Evolutionary conservation across 2,329 filamentous ascomycete genomes (phyloP).

Genomic region (Byssoonygena ceratinophila): DNA sequence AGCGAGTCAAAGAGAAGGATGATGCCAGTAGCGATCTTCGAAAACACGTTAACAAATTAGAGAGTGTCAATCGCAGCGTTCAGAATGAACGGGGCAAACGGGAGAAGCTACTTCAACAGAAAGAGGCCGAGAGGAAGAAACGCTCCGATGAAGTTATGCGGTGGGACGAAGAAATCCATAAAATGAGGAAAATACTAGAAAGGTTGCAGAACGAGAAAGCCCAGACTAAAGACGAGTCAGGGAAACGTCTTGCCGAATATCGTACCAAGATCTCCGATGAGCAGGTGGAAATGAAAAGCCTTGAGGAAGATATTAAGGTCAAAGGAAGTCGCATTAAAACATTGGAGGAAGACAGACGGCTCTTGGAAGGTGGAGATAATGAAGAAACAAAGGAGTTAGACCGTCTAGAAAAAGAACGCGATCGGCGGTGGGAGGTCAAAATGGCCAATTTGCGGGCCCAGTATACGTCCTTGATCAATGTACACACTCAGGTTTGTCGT

Average conservation of each 20-base stretch:
- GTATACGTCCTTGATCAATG: slow-evolving; percentile 34
- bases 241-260: slow-evolving; percentile 33
- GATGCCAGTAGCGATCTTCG: slow-evolving; percentile 77
- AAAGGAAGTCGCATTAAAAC: slow-evolving; percentile 51
- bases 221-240: slow-evolving; percentile 32
- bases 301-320: slow-evolving; percentile 53
- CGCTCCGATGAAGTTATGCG: slow-evolving; percentile 49
- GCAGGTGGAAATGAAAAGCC: slow-evolving; percentile 41
- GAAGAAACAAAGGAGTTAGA: slow-evolving; percentile 44
- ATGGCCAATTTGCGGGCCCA: slow-evolving; percentile 34
- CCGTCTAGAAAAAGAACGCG: slow-evolving; percentile 40
- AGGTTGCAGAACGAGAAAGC: slow-evolving; percentile 36
- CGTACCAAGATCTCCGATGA: slow-evolving; percentile 38
- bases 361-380: slow-evolving; percentile 38
- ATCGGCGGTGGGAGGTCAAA: slow-evolving; percentile 39
- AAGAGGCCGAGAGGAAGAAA: slow-evolving; percentile 51
- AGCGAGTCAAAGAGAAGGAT: slow-evolving; percentile 76
- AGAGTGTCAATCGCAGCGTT: slow-evolving; percentile 68
- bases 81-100: slow-evolving; percentile 70
- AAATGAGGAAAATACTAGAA: slow-evolving; percentile 42
- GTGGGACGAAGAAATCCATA: slow-evolving; percentile 47
- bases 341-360: slow-evolving; percentile 49
- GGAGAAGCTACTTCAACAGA: slow-evolving; percentile 53
- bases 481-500: slow-evolving; percentile 30
- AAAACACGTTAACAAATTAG: slow-evolving; percentile 66